phyloP scores from a whole-genome alignment of 2,329 filamentous ascomycete genomes.

The Aphanoascus verrucosus region DNA sequence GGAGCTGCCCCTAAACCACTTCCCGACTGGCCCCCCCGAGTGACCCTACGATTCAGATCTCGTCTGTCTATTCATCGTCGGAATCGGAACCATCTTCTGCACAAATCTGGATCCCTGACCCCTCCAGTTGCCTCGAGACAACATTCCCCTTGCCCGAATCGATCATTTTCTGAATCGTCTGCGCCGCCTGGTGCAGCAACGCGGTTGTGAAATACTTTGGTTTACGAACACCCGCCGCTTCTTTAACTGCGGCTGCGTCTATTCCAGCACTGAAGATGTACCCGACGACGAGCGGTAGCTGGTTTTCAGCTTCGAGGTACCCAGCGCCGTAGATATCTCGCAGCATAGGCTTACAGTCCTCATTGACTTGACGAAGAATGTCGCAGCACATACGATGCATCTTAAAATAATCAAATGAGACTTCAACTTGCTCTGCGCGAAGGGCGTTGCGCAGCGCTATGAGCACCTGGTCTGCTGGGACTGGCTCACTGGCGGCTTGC shows the following conservation, averaged over 20 bases:
- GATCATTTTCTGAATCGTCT: not conserved
- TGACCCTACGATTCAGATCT: too few relatives aligned
- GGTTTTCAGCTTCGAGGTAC: conserved; percentile 32
- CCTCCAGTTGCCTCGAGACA: not conserved
- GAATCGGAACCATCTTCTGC: not conserved
- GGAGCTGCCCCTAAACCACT: too few relatives aligned
- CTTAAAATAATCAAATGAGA: conserved; percentile 37
- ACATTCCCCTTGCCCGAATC: not conserved
- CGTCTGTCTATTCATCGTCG: too few relatives aligned
- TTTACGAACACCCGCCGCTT: not conserved
- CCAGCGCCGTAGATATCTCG: conserved; percentile 24
- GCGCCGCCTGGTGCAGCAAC: not conserved
- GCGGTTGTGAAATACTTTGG: not conserved
- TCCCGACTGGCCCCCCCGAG: too few relatives aligned
- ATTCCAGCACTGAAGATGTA: conserved; percentile 30
- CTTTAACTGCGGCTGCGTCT: not conserved
- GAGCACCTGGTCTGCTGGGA: conserved; percentile 7
- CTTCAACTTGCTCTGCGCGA: conserved; percentile 29
- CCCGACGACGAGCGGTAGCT: conserved; percentile 35
- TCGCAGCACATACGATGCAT: conserved; percentile 36
- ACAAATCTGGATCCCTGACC: not conserved
- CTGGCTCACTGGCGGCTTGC: not conserved
- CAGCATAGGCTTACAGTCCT: conserved; percentile 24
- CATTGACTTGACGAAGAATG: conserved; percentile 22
- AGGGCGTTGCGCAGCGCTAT: conserved; percentile 26